Evolutionary conservation across 306 rosid genomes (phyloP).

Genomic region (Phaseolus lunatus): DNA sequence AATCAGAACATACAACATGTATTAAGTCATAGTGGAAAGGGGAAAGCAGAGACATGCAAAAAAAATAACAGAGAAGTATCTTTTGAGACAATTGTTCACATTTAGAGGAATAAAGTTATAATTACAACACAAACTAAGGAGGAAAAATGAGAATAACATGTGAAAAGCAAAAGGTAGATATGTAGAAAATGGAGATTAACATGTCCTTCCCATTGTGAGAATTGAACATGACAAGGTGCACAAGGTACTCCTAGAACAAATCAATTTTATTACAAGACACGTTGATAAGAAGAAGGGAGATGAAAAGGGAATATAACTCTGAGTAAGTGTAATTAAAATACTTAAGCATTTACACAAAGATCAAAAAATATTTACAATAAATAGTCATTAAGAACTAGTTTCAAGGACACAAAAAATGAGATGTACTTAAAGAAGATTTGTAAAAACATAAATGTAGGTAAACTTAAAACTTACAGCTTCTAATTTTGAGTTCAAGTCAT

Average conservation of each 20-base stretch:
- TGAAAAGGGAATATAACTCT: neutral
- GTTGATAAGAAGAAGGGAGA: constrained; percentile 6
- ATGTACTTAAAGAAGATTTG: constrained; percentile 4
- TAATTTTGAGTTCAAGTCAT: constrained; percentile 66
- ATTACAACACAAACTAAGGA: constrained; percentile 6
- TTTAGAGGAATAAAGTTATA: constrained; percentile 12
- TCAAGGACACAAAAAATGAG: constrained; percentile 24
- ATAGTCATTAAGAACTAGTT: constrained; percentile 18
- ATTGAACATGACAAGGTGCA: neutral
- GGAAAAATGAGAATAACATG: constrained; percentile 2
- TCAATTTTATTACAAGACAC: constrained; percentile 23
- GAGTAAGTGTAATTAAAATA: constrained; percentile 18
- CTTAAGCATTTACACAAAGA: constrained; percentile 12
- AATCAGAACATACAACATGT: neutral
- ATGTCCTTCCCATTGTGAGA: neutral
- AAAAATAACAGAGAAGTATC: neutral
- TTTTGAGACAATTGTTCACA: constrained; percentile 2
- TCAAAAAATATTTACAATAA: constrained; percentile 7
- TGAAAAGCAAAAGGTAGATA: constrained; percentile 6
- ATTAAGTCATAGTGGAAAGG: neutral
- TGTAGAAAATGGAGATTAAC: neutral
- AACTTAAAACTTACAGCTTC: constrained; percentile 62
- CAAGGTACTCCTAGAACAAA: neutral
- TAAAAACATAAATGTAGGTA: constrained; percentile 18
- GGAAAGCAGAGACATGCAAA: neutral